Conservation (phyloP, 2,329 filamentous ascomycete species). For the Curvularia spicifera region DNA sequence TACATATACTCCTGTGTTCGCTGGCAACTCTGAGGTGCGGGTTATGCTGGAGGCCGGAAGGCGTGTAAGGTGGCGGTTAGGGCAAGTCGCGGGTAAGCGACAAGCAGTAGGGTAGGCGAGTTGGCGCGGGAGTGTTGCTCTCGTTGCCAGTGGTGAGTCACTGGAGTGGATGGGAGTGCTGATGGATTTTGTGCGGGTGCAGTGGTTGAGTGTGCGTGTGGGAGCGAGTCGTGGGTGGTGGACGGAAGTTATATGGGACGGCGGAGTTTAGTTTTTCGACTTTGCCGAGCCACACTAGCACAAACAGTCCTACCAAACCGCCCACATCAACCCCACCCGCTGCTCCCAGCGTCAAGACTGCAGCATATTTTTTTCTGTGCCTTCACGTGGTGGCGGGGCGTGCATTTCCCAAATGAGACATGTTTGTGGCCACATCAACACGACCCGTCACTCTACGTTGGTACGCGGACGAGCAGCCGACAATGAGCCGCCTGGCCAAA, state of each 20-base stretch:
- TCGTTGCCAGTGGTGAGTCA: slow-evolving; percentile 29
- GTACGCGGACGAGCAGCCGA: not conserved
- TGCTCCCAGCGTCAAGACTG: not conserved
- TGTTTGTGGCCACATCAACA: not conserved
- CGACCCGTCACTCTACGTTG: not conserved
- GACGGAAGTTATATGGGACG: slow-evolving; percentile 26
- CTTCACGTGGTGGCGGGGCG: not conserved
- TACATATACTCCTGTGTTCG: slow-evolving; percentile 84
- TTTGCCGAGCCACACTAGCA: slow-evolving; percentile 26
- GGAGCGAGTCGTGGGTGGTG: slow-evolving; percentile 19
- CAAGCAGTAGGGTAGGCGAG: slow-evolving; percentile 17
- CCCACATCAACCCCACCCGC: slow-evolving; percentile 4
- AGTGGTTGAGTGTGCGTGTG: slow-evolving; percentile 28
- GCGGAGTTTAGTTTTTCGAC: slow-evolving; percentile 22
- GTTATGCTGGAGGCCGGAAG: slow-evolving; percentile 40
- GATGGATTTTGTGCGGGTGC: slow-evolving; percentile 30
- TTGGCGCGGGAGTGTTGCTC: slow-evolving; percentile 3
- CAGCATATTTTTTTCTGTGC: not conserved
- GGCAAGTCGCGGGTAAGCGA: slow-evolving; percentile 40
- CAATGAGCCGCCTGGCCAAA: not conserved
- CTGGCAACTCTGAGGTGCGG: slow-evolving; percentile 36
- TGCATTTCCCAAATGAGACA: not conserved
- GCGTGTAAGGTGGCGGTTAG: slow-evolving; percentile 44
- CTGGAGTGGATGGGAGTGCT: slow-evolving; percentile 24
- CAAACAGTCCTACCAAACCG: slow-evolving; percentile 11